phyloP scores from a whole-genome alignment of 352 stramenopile genomes.

The Phytopythium helicoides region DNA sequence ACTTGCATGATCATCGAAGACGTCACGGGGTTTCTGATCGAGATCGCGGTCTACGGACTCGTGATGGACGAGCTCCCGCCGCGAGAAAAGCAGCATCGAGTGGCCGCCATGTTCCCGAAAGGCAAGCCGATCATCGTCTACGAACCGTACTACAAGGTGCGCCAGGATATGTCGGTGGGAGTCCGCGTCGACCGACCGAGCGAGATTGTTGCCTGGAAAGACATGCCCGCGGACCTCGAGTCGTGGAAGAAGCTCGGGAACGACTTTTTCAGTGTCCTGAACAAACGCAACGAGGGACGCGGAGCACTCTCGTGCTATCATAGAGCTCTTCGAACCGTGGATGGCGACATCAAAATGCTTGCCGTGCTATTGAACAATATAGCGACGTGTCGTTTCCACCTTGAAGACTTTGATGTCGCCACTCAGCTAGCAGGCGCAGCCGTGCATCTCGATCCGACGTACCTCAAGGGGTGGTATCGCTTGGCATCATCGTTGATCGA shows the following conservation, averaged over 20 bases:
- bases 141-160: slow-evolving; percentile 32
- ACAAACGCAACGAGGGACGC: slow-evolving; percentile 9
- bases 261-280: slow-evolving; percentile 14
- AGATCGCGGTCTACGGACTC: slow-evolving; percentile 25
- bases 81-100: slow-evolving; percentile 7
- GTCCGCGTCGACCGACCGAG: slow-evolving; percentile 18
- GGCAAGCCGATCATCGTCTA: slow-evolving; percentile 18
- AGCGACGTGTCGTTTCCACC: slow-evolving; percentile 17
- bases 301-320: slow-evolving; percentile 19
- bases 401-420: slow-evolving; percentile 8
- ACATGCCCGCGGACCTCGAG: slow-evolving; percentile 14
- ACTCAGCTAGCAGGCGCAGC: slow-evolving; percentile 19
- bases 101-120: slow-evolving; percentile 16
- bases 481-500: slow-evolving; percentile 15
- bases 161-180: slow-evolving; percentile 13
- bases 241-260: slow-evolving; percentile 26
- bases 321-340: slow-evolving; percentile 6
- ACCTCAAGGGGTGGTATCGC: slow-evolving; percentile 19
- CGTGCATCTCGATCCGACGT: slow-evolving; percentile 11
- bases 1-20: slow-evolving; percentile 21
- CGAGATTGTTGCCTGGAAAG: slow-evolving; percentile 15
- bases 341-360: slow-evolving; percentile 1
- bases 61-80: slow-evolving; percentile 9
- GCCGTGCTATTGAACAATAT: slow-evolving; percentile 21
- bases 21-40: slow-evolving; percentile 22